Base-by-base conservation (phyloP, 2,329 filamentous ascomycete genomes). In the Pyrenophora tritici-repentis region DNA sequence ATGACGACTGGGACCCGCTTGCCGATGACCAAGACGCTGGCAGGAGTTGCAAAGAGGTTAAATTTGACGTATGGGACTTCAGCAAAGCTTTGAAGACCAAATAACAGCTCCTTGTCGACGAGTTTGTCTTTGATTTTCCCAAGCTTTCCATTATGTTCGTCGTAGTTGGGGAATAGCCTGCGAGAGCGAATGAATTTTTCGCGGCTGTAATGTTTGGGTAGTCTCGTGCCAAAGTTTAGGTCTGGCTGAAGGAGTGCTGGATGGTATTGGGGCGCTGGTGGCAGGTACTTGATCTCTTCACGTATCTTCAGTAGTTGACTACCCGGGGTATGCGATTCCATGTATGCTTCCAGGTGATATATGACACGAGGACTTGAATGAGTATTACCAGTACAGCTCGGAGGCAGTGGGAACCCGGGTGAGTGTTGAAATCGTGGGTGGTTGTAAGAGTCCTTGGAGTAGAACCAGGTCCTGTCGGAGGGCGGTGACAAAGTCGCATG, bases 401-500 rank as follows among this genome's bases (percentile, higher is more conserved):
- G 58, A 8, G 63, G 62, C 4, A 65, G 33, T 12, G 26, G 33
- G 17, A 63, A 63, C 1, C 62, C 63, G 6, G 62, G 60, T 10
- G 60, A 62, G 24, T 67, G 64, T 32, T 67, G 65, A 14, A 68
- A 65, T 8, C 56, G 56, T 26, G 59, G 58, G 26, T 65, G 61
- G 22, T 63, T 56, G 37, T 48, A 57, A 5, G 55, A 53, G 29
- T 66, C 63, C 12, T 59, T 42, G 2, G 53, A 50, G 8, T 63
- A 50, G 20, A 56, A 52, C 58, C 53, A 62, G 10, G 40, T 24
- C 37, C 54, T 45, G 18, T 47, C 53, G 2, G 56, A 20, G 16
- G 61, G 60, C 20, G 56, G 61, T 6, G 46, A 26, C 35, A 57
- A 37, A n/a, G 50, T 57, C 6, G 57, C 63, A 12, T 42, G 32